phyloP scores from a whole-genome alignment of 768 basidiomycete species.

The Panus rudis region DNA sequence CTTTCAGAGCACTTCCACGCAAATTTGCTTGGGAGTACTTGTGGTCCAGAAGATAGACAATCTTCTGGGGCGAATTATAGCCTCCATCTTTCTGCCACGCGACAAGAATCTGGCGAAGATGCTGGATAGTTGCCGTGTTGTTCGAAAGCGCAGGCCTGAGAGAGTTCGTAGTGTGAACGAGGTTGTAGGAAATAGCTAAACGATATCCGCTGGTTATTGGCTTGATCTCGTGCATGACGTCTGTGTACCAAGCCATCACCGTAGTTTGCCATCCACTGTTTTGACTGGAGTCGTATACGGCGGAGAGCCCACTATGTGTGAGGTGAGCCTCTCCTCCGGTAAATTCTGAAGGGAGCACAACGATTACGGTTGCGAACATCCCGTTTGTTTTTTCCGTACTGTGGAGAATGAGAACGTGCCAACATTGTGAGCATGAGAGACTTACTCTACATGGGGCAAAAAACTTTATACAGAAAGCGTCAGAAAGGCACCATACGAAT shows the following conservation, averaged over 20 bases:
- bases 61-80: slow-evolving; percentile 15
- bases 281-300: slow-evolving; percentile 30
- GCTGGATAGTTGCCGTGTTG: slow-evolving; percentile 12
- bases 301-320: slow-evolving; percentile 28
- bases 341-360: slow-evolving; percentile 40
- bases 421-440: background rate
- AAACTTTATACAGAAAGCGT: background rate
- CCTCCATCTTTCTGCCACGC: slow-evolving; percentile 28
- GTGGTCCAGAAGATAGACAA: slow-evolving; percentile 30
- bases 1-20: slow-evolving; percentile 27
- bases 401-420: background rate
- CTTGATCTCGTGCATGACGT: slow-evolving; percentile 44
- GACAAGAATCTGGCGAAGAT: slow-evolving; percentile 27
- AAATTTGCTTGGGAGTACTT: slow-evolving; percentile 26
- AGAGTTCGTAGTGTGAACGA: slow-evolving; percentile 31
- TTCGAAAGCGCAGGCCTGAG: slow-evolving; percentile 24
- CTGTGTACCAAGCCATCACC: slow-evolving; percentile 46
- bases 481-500: too few species aligned
- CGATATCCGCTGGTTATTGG: slow-evolving; percentile 42
- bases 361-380: slow-evolving; percentile 46
- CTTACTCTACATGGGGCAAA: slow-evolving; percentile 39
- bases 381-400: slow-evolving; percentile 41
- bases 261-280: slow-evolving; percentile 28
- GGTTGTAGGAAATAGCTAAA: slow-evolving; percentile 44
- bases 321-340: slow-evolving; percentile 40